Evolutionary conservation across 495 filamentous ascomycete species (phyloP).

Genomic region (Penicillium ucsense): DNA sequence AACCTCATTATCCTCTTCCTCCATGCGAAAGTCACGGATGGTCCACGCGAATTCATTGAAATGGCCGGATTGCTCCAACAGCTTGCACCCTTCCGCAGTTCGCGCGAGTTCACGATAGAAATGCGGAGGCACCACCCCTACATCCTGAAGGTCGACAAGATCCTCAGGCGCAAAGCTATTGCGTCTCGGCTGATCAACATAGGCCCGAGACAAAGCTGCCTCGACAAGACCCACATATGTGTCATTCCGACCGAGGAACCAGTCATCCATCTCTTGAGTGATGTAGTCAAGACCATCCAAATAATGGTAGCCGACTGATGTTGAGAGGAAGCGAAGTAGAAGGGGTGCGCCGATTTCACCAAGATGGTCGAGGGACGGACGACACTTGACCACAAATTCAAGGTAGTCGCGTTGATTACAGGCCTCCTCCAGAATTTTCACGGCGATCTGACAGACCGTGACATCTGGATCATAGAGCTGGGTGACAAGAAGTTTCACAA

Average conservation of each 20-base stretch:
- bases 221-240: slow-evolving; percentile 91
- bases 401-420: slow-evolving; percentile 84
- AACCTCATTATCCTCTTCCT: slow-evolving; percentile 75
- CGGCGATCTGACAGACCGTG: slow-evolving; percentile 87
- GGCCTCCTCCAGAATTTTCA: slow-evolving; percentile 94
- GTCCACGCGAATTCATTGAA: slow-evolving; percentile 86
- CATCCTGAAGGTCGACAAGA: slow-evolving; percentile 47
- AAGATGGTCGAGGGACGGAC: slow-evolving; percentile 90
- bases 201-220: slow-evolving; percentile 83
- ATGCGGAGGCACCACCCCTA: slow-evolving; percentile 76
- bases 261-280: slow-evolving; percentile 98
- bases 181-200: slow-evolving; percentile 49
- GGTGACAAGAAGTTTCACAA: slow-evolving; percentile 89
- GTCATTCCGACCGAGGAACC: slow-evolving; percentile 94
- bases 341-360: slow-evolving; percentile 95
- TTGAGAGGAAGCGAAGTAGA: slow-evolving; percentile 85
- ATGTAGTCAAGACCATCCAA: slow-evolving; percentile 96
- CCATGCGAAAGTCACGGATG: slow-evolving; percentile 73
- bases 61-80: slow-evolving; percentile 86
- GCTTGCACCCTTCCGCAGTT: slow-evolving; percentile 81
- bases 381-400: slow-evolving; percentile 92
- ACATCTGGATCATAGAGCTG: slow-evolving; percentile 96
- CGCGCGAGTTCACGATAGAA: slow-evolving; percentile 94
- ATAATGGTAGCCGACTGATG: slow-evolving; percentile 94
- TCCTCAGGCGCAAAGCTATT: slow-evolving; percentile 41